Evolutionary conservation across 768 basidiomycete species (phyloP).

Genomic region (Boletus pseudo-olivaceus): DNA sequence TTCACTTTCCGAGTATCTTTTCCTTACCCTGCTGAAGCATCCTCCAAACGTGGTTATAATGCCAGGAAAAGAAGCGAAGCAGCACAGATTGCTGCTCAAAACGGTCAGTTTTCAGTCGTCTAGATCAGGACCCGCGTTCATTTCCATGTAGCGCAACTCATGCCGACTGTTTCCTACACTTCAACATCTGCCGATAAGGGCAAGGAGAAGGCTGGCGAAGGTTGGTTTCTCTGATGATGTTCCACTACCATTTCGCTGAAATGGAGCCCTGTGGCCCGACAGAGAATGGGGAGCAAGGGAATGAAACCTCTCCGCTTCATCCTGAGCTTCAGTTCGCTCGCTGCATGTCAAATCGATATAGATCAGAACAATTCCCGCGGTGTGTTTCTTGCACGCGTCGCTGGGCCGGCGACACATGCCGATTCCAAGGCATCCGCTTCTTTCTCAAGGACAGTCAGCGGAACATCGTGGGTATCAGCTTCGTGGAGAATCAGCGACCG

Average conservation of each 20-base stretch:
- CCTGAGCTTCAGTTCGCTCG: slow-evolving; percentile 75
- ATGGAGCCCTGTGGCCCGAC: slow-evolving; percentile 24
- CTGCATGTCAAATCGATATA: slow-evolving; percentile 82
- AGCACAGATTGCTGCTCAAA: slow-evolving; percentile 60
- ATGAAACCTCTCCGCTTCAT: slow-evolving; percentile 37
- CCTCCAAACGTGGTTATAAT: slow-evolving; percentile 65
- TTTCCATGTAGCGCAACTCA: slow-evolving; percentile 38
- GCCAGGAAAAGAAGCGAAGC: slow-evolving; percentile 72
- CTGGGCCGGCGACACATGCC: slow-evolving; percentile 85
- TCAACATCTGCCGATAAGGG: slow-evolving; percentile 38
- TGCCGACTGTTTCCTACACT: slow-evolving; percentile 44
- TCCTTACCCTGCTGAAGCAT: slow-evolving; percentile 21
- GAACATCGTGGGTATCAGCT: slow-evolving; percentile 64
- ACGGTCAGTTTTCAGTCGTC: slow-evolving; percentile 41
- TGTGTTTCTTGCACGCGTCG: slow-evolving; percentile 83
- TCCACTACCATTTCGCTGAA: background rate
- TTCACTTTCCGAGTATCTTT: slow-evolving; percentile 2
- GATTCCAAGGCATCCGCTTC: slow-evolving; percentile 81
- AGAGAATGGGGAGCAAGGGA: slow-evolving; percentile 29
- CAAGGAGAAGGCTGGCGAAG: slow-evolving; percentile 42
- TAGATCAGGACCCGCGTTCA: slow-evolving; percentile 13
- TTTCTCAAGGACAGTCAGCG: slow-evolving; percentile 62
- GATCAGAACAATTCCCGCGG: slow-evolving; percentile 66
- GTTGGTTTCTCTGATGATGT: slow-evolving; percentile 24
- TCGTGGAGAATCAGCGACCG: slow-evolving; percentile 59